phyloP scores from a whole-genome alignment of 163 green algal genomes.

The Smithsoniella earleae region DNA sequence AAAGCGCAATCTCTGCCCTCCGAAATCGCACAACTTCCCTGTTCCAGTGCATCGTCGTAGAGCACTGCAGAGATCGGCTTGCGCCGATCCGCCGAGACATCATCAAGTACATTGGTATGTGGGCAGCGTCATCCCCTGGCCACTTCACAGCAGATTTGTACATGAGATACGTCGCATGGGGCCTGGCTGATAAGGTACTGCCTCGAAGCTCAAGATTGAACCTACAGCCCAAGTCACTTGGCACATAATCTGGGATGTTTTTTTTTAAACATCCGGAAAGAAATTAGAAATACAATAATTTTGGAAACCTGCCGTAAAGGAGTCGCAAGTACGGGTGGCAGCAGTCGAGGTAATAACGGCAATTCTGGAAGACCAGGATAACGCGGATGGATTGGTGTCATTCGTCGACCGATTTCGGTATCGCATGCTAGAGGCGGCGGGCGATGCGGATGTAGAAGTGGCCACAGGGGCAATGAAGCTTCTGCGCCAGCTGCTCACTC shows the following conservation, averaged over 20 bases:
- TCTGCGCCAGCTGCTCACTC: conserved; percentile 7
- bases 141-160: conserved; percentile 22
- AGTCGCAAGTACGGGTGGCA: not conserved
- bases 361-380: not conserved
- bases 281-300: too few relatives aligned
- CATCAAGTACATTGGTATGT: not conserved
- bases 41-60: conserved; percentile 17
- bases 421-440: conserved; percentile 1
- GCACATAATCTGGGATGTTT: too few relatives aligned
- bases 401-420: not conserved
- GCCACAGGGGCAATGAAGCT: not conserved
- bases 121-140: not conserved
- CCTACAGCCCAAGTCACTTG: too few relatives aligned
- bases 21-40: not conserved
- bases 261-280: too few relatives aligned
- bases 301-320: too few relatives aligned
- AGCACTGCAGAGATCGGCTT: not conserved
- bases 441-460: not conserved
- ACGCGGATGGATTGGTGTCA: not conserved
- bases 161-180: conserved; percentile 10
- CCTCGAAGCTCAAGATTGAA: too few relatives aligned
- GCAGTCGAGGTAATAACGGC: not conserved
- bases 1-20: too few relatives aligned
- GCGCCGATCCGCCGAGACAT: not conserved
- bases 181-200: conserved; percentile 23